Conservation (phyloP, 2,329 filamentous ascomycete genomes). For the Sphaerostilbella broomeana region DNA sequence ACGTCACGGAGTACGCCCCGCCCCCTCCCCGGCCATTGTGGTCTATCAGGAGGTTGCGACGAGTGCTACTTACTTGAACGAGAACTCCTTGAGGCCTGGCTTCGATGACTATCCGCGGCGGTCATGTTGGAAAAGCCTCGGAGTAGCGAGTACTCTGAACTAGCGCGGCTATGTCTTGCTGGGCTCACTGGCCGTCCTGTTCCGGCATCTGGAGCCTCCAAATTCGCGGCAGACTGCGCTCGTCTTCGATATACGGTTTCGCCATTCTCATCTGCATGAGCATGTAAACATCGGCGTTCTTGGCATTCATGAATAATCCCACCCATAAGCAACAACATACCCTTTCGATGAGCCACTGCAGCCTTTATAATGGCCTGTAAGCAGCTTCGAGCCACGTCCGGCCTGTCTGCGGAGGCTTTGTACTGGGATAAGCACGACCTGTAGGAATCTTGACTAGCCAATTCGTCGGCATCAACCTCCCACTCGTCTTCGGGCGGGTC, state of each 20-base stretch:
- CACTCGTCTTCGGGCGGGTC: constrained; percentile 66
- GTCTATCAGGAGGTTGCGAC: too few species aligned
- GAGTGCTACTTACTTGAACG: constrained; percentile 21
- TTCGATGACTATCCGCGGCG: constrained; percentile 30
- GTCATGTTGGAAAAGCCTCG: constrained; percentile 47
- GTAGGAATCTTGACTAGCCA: constrained; percentile 57
- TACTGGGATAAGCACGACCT: constrained; percentile 65
- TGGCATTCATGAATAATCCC: neutral
- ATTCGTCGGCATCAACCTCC: constrained; percentile 61
- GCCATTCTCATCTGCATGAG: constrained; percentile 31
- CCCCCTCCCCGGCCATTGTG: too few species aligned
- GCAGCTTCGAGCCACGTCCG: constrained; percentile 68
- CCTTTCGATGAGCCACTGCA: constrained; percentile 60
- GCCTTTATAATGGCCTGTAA: constrained; percentile 68
- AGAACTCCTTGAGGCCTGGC: constrained; percentile 28
- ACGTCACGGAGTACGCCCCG: too few species aligned
- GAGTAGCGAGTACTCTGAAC: constrained; percentile 60
- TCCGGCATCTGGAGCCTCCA: constrained; percentile 48
- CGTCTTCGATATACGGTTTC: constrained; percentile 45
- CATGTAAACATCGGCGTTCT: constrained; percentile 1
- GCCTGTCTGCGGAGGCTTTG: constrained; percentile 62
- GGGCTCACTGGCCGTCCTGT: constrained; percentile 50
- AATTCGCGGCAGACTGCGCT: constrained; percentile 55
- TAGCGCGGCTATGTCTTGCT: constrained; percentile 63
- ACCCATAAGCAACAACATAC: constrained; percentile 42